Evolutionary conservation across 2,329 filamentous ascomycete genomes (phyloP).

Genomic region (Boeremia lycopersici): DNA sequence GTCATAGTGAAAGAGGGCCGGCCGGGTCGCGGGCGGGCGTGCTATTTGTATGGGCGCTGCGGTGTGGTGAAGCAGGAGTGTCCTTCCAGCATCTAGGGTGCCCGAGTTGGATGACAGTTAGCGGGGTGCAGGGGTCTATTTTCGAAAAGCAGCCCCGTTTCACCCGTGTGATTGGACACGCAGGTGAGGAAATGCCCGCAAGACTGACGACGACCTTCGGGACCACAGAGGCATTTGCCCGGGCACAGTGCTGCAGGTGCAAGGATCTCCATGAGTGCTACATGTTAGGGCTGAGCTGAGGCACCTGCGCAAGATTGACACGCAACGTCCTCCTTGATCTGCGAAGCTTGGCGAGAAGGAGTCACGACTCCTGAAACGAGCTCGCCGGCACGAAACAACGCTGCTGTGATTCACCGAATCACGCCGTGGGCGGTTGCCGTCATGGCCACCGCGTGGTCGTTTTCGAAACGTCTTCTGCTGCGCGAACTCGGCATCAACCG

Average conservation of each 20-base stretch:
- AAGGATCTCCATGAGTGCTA: conserved; percentile 8
- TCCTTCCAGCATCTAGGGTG: conserved; percentile 9
- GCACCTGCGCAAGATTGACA: conserved; percentile 15
- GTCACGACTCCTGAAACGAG: conserved; percentile 26
- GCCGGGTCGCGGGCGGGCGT: conserved; percentile 9
- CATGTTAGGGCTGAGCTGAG: conserved; percentile 21
- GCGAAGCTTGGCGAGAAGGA: conserved; percentile 27
- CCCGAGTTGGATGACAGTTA: conserved; percentile 18
- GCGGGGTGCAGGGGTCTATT: conserved; percentile 19
- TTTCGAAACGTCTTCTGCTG: conserved; percentile 28
- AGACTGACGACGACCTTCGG: conserved; percentile 15
- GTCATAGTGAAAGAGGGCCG: conserved; percentile 47
- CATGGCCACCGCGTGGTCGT: conserved; percentile 9
- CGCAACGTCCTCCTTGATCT: conserved; percentile 21
- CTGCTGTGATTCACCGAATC: conserved; percentile 21
- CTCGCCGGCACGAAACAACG: conserved; percentile 31
- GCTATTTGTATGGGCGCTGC: conserved; percentile 20
- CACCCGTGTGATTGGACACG: conserved; percentile 29
- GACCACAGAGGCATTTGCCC: conserved; percentile 2
- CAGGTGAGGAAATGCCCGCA: conserved; percentile 15
- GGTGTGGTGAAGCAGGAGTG: conserved; percentile 14
- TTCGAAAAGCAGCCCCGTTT: conserved; percentile 17
- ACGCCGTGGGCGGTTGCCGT: neutral
- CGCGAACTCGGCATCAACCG: conserved; percentile 18
- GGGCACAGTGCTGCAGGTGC: conserved; percentile 8